phyloP scores from a whole-genome alignment of 805 yeast genomes.

The Candida germanica region DNA sequence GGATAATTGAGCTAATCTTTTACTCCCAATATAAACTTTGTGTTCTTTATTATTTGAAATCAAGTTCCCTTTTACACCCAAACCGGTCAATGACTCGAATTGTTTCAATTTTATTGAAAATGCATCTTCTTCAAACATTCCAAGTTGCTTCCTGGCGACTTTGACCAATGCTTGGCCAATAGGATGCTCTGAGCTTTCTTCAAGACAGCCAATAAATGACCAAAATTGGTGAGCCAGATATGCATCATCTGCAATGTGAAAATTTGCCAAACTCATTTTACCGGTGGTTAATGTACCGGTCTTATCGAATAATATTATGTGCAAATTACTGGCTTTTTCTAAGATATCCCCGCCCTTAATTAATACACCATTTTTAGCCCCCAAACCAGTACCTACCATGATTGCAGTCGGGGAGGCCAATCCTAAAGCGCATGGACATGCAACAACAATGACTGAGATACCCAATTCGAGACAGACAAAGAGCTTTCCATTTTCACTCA shows the following conservation, averaged over 20 bases:
- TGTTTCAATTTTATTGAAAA: constrained; percentile 29
- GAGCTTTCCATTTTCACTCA: constrained; percentile 50
- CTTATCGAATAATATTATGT: constrained; percentile 80
- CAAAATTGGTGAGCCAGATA: constrained; percentile 37
- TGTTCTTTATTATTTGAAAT: constrained; percentile 14
- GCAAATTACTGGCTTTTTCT: constrained; percentile 65
- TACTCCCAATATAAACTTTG: constrained; percentile 54
- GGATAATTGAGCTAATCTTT: constrained; percentile 13
- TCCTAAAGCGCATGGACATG: constrained; percentile 98
- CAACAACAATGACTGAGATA: constrained; percentile 92
- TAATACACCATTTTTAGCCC: constrained; percentile 83
- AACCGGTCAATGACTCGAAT: constrained; percentile 40
- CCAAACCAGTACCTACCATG: constrained; percentile 98
- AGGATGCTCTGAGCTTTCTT: constrained; percentile 81
- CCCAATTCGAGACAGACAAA: constrained; percentile 74
- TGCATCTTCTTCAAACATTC: constrained; percentile 30
- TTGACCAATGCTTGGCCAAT: constrained; percentile 67
- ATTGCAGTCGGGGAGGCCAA: constrained; percentile 98
- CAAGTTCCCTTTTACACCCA: constrained; percentile 43
- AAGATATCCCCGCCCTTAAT: constrained; percentile 91
- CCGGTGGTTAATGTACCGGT: constrained; percentile 96
- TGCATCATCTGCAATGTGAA: constrained; percentile 1
- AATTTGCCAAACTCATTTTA: constrained; percentile 49
- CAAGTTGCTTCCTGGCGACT: constrained; percentile 26
- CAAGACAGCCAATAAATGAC: constrained; percentile 57